These are phyloP conservation scores for Lanmaoa pseudosensibilis DNA, from an alignment of 768 basidiomycete genomes.

Conservation along the genomic window DNA sequence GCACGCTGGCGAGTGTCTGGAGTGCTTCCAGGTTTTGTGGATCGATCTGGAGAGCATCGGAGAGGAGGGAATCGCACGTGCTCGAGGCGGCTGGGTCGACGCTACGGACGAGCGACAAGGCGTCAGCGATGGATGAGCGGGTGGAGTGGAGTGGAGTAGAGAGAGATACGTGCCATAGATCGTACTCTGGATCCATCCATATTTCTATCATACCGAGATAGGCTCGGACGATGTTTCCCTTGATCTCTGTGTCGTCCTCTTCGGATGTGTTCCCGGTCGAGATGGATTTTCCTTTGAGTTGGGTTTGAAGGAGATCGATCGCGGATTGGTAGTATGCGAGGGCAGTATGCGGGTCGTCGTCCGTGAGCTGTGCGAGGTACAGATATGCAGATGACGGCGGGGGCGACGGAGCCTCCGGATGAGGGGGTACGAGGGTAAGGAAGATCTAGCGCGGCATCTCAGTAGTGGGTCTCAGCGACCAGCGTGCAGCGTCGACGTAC, in stretches of 20 bases:
- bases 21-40: slow-evolving; percentile 77
- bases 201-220: slow-evolving; percentile 90
- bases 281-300: slow-evolving; percentile 74
- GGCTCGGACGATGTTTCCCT: slow-evolving; percentile 70
- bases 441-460: slow-evolving; percentile 52
- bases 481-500: slow-evolving; percentile 39
- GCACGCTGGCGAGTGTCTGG: slow-evolving; percentile 78
- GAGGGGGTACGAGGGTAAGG: slow-evolving; percentile 56
- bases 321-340: slow-evolving; percentile 80
- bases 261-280: slow-evolving; percentile 36
- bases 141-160: background rate
- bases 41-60: slow-evolving; percentile 70
- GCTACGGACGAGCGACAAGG: slow-evolving; percentile 39
- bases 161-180: slow-evolving; percentile 66
- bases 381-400: slow-evolving; percentile 79
- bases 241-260: slow-evolving; percentile 48
- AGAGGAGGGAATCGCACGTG: slow-evolving; percentile 76
- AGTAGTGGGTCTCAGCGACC: background rate
- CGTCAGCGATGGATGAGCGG: background rate
- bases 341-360: slow-evolving; percentile 72
- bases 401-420: slow-evolving; percentile 54
- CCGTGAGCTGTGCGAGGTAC: slow-evolving; percentile 84
- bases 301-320: slow-evolving; percentile 62
- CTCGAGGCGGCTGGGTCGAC: slow-evolving; percentile 80
- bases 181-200: slow-evolving; percentile 91